phyloP scores from a whole-genome alignment of 257 asterid genomes.

The Nicotiana paniculata region DNA sequence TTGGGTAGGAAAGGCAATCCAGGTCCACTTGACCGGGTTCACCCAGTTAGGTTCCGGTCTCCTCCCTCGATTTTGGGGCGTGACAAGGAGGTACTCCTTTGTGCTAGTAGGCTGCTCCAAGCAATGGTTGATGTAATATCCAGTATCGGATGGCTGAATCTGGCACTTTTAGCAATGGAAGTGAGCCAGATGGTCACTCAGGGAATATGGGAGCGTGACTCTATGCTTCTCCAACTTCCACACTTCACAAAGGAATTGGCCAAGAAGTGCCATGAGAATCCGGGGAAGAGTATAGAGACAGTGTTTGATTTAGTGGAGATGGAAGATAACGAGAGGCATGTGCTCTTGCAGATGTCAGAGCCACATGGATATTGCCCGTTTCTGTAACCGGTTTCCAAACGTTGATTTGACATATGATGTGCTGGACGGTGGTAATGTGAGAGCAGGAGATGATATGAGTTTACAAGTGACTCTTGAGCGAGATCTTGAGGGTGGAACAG shows the following conservation, averaged over 20 bases:
- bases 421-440: slow-evolving; percentile 14
- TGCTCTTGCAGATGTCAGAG: slow-evolving; percentile 32
- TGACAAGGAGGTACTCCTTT: slow-evolving; percentile 20
- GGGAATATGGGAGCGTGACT: slow-evolving; percentile 38
- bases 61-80: too few species aligned
- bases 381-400: slow-evolving; percentile 34
- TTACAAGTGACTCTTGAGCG: slow-evolving; percentile 32
- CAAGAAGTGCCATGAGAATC: slow-evolving; percentile 32
- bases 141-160: slow-evolving; percentile 37
- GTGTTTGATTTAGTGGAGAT: slow-evolving; percentile 36
- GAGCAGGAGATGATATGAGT: slow-evolving; percentile 24
- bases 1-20: too few species aligned
- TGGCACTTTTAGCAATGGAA: slow-evolving; percentile 34
- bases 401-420: slow-evolving; percentile 31
- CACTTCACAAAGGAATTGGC: slow-evolving; percentile 38
- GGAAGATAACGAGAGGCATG: slow-evolving; percentile 35
- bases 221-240: slow-evolving; percentile 35
- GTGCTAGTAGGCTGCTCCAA: slow-evolving; percentile 28
- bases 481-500: slow-evolving; percentile 31
- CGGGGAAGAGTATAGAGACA: slow-evolving; percentile 29
- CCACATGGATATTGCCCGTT: slow-evolving; percentile 29
- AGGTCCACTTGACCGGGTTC: too few species aligned
- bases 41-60: too few species aligned
- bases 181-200: slow-evolving; percentile 41
- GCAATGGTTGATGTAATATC: slow-evolving; percentile 45